Evolutionary conservation across 1,139 yeast genomes (phyloP).

Genomic region (Yamadazyma jaroonii): DNA sequence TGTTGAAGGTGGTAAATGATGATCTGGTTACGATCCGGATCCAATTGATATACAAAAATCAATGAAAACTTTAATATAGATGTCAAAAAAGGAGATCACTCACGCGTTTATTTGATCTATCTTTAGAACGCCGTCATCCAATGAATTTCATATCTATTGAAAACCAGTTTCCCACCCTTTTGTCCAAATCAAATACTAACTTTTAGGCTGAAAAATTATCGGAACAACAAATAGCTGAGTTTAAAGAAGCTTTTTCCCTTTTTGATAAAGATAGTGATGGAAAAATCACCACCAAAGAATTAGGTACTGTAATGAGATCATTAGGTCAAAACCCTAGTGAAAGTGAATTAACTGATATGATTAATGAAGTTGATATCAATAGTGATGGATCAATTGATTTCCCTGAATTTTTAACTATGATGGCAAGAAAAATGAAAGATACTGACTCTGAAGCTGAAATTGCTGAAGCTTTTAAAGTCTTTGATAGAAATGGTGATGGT

Average conservation of each 20-base stretch:
- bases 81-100: no score
- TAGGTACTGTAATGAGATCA: conserved; percentile 98
- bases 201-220: conserved; percentile 78
- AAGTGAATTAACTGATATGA: conserved; percentile 92
- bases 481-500: conserved; percentile 93
- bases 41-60: no score
- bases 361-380: conserved; percentile 94
- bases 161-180: no score
- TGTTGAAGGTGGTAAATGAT: no score
- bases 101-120: no score
- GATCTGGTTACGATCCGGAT: no score
- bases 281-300: conserved; percentile 87
- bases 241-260: conserved; percentile 94
- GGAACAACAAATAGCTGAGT: conserved; percentile 94
- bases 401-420: conserved; percentile 78
- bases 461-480: conserved; percentile 95
- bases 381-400: conserved; percentile 95
- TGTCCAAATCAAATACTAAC: conserved; percentile 8
- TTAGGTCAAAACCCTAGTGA: conserved; percentile 97
- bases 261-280: conserved; percentile 98
- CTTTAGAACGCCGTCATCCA: no score
- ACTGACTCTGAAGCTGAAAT: conserved; percentile 97
- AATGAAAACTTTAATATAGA: no score
- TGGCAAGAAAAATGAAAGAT: conserved; percentile 95
- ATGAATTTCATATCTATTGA: no score